Conservation (phyloP, 176 grass and related monocot species). For the Oryza glaberrima region DNA sequence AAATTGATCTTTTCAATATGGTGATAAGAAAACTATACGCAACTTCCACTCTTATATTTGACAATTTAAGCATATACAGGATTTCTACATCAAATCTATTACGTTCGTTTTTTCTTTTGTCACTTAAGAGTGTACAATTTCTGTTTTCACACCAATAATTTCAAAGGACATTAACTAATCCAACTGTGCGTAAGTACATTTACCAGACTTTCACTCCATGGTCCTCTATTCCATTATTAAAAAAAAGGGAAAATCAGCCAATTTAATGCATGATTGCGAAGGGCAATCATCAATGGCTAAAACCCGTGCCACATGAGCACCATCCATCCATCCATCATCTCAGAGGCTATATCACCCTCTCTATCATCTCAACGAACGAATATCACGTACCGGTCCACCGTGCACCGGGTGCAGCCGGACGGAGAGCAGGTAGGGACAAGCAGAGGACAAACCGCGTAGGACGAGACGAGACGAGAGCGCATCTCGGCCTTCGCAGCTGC, state of each 20-base stretch:
- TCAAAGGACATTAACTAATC: not conserved
- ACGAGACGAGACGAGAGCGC: not conserved
- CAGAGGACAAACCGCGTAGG: conserved; percentile 29
- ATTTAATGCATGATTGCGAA: not conserved
- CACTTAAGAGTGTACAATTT: not conserved
- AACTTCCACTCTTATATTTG: not conserved
- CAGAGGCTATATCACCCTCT: too few species aligned
- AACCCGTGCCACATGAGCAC: not conserved
- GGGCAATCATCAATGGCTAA: not conserved
- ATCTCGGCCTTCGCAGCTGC: conserved; percentile 46
- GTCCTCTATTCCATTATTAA: not conserved
- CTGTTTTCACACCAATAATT: not conserved
- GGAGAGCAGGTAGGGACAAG: not conserved
- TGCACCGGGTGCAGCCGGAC: not conserved
- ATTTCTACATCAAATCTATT: not conserved
- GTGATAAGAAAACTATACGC: not conserved
- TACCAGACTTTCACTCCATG: not conserved
- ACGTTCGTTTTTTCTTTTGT: not conserved
- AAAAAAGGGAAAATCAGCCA: not conserved
- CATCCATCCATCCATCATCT: too few species aligned
- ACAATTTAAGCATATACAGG: not conserved
- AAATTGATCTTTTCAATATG: too few species aligned
- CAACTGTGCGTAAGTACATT: not conserved
- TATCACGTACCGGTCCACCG: not conserved
- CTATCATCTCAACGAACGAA: too few species aligned